Evolutionary conservation across 192 early-diverging fungal species (phyloP).

Genomic region (Backusella westeae): DNA sequence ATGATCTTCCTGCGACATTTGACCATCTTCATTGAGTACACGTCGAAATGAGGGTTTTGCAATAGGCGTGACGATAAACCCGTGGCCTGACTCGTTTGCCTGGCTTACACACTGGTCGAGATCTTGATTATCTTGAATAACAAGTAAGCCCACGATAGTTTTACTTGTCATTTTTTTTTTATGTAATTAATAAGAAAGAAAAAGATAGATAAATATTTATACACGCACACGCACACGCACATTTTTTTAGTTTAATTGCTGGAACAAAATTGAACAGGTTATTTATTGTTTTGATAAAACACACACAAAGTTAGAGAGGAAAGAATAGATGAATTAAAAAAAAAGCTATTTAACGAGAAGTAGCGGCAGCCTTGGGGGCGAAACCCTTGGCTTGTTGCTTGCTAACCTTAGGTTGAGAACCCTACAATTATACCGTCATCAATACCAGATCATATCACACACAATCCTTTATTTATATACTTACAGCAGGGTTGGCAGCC

Average conservation of each 20-base stretch:
- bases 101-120: constrained; percentile 12
- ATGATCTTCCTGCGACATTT: constrained; percentile 26
- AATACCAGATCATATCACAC: background rate
- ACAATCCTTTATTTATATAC: background rate
- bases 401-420: constrained; percentile 59
- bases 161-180: constrained; percentile 5
- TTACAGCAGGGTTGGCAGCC: constrained; percentile 49
- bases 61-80: constrained; percentile 55
- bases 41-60: constrained; percentile 44
- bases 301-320: background rate
- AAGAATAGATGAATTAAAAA: background rate
- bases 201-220: too few relatives aligned
- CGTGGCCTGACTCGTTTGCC: constrained; percentile 35
- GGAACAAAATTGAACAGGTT: background rate
- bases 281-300: background rate
- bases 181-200: background rate
- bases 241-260: background rate
- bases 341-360: constrained; percentile 66
- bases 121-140: background rate
- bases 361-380: constrained; percentile 74
- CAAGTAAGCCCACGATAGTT: background rate
- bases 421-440: background rate
- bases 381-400: constrained; percentile 85
- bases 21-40: constrained; percentile 35
- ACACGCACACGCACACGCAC: background rate